Conservation (phyloP, 306 rosid genomes). For the Vicia villosa region DNA sequence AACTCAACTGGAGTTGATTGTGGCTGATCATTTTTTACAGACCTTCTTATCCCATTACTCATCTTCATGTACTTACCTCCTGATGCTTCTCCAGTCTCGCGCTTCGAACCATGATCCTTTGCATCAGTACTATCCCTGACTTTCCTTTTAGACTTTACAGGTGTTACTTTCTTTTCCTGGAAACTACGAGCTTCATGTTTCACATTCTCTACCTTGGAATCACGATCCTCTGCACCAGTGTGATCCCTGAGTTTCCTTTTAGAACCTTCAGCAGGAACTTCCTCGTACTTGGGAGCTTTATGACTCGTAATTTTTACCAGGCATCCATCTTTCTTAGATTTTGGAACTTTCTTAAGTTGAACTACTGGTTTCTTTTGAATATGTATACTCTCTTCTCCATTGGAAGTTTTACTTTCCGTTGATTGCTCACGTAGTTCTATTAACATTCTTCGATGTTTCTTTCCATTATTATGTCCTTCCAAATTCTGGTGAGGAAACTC, state of each 20-base stretch:
- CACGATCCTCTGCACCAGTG: neutral
- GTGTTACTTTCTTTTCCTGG: neutral
- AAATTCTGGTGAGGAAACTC: neutral
- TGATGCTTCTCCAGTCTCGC: neutral
- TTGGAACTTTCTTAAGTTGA: slow-evolving; percentile 45
- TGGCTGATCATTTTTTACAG: neutral
- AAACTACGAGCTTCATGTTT: neutral
- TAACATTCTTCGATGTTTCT: slow-evolving; percentile 11
- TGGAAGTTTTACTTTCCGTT: neutral
- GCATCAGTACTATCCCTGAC: neutral
- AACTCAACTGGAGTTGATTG: neutral
- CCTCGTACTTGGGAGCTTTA: neutral
- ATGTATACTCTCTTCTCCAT: slow-evolving; percentile 15
- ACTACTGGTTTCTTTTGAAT: slow-evolving; percentile 46
- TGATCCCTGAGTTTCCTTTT: slow-evolving; percentile 6
- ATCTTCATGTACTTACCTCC: slow-evolving; percentile 15
- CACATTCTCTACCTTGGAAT: neutral
- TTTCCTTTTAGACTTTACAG: slow-evolving; percentile 3
- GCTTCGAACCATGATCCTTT: slow-evolving; percentile 6
- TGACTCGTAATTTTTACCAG: neutral
- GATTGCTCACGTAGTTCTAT: neutral
- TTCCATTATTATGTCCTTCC: slow-evolving; percentile 18
- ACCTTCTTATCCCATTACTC: slow-evolving; percentile 7
- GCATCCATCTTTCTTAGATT: no score
- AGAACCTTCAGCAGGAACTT: neutral